Evolutionary conservation across 2,329 filamentous ascomycete species (phyloP).

Genomic region (Allantophomopsis cytisporea): DNA sequence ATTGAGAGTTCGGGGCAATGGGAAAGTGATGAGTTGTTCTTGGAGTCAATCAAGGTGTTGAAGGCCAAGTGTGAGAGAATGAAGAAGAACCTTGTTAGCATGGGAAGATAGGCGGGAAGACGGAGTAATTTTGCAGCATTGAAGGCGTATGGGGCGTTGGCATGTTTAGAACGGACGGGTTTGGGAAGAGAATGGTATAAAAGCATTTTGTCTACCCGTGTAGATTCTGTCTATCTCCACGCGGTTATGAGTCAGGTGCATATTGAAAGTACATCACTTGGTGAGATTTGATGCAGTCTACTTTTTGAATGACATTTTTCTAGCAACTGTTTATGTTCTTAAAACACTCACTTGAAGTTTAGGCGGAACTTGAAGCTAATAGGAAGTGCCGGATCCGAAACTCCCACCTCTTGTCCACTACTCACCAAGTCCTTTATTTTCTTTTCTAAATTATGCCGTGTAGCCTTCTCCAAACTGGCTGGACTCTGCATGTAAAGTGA

Average conservation of each 20-base stretch:
- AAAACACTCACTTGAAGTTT: conserved; percentile 6
- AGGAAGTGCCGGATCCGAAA: conserved; percentile 82
- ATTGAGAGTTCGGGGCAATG: conserved; percentile 94
- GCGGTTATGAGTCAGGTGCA: too few species aligned
- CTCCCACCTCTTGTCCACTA: conserved; percentile 77
- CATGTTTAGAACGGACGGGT: conserved; percentile 12
- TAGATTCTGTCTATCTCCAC: too few species aligned
- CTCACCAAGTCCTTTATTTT: conserved; percentile 66
- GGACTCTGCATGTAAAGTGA: conserved; percentile 86
- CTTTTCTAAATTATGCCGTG: conserved; percentile 66
- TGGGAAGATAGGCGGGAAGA: conserved; percentile 27
- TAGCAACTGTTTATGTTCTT: too few species aligned
- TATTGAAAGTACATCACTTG: too few species aligned
- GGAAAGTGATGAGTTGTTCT: conserved; percentile 84
- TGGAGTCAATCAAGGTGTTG: conserved; percentile 75
- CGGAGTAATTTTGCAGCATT: conserved; percentile 9
- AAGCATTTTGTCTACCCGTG: too few species aligned
- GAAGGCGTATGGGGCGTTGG: conserved; percentile 13
- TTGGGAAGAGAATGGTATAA: too few species aligned
- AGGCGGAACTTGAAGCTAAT: conserved; percentile 19
- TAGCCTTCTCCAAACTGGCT: conserved; percentile 69
- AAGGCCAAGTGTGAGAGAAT: conserved; percentile 72
- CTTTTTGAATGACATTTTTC: too few species aligned
- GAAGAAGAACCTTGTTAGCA: conserved; percentile 55
- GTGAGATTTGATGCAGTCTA: too few species aligned